phyloP scores from a whole-genome alignment of 805 yeast genomes.

The Isabelozyma gotoi region DNA sequence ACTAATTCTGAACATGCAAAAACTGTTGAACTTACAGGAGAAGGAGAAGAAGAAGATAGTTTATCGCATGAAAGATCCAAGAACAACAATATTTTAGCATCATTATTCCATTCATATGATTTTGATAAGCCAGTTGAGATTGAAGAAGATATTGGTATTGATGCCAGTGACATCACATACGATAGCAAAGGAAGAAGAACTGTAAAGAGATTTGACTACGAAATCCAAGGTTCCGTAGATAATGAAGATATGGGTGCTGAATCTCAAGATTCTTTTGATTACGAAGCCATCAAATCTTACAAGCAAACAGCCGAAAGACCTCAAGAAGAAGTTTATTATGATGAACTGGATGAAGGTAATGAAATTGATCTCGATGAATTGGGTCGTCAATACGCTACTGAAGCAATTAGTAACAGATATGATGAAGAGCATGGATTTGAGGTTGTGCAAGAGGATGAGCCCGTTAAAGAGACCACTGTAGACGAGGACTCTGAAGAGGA shows the following conservation, averaged over 20 bases:
- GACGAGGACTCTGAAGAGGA: conserved; percentile 40
- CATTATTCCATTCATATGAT: conserved; percentile 29
- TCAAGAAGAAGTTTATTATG: conserved; percentile 29
- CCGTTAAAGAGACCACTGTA: conserved; percentile 1
- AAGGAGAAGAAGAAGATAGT: conserved; percentile 6
- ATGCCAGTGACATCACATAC: conserved; percentile 30
- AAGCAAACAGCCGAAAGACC: conserved; percentile 21
- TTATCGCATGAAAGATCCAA: conserved; percentile 20
- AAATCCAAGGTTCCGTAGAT: conserved; percentile 24
- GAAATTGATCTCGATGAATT: conserved; percentile 34
- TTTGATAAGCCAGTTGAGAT: conserved; percentile 37
- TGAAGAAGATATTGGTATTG: conserved; percentile 31
- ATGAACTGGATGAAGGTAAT: conserved; percentile 42
- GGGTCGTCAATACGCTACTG: conserved; percentile 24
- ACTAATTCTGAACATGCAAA: conserved; percentile 8
- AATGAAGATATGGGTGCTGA: conserved; percentile 24
- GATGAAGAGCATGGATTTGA: conserved; percentile 22
- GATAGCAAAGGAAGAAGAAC: conserved; percentile 38
- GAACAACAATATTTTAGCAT: conserved; percentile 33
- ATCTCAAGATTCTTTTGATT: conserved; percentile 5
- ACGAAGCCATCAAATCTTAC: conserved; percentile 20
- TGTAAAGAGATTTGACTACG: conserved; percentile 33
- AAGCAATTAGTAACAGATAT: conserved; percentile 23
- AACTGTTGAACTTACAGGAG: conserved; percentile 8
- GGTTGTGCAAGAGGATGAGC: conserved; percentile 5